Conservation (phyloP, 2,329 filamentous ascomycete species). For the Phoma sp. region DNA sequence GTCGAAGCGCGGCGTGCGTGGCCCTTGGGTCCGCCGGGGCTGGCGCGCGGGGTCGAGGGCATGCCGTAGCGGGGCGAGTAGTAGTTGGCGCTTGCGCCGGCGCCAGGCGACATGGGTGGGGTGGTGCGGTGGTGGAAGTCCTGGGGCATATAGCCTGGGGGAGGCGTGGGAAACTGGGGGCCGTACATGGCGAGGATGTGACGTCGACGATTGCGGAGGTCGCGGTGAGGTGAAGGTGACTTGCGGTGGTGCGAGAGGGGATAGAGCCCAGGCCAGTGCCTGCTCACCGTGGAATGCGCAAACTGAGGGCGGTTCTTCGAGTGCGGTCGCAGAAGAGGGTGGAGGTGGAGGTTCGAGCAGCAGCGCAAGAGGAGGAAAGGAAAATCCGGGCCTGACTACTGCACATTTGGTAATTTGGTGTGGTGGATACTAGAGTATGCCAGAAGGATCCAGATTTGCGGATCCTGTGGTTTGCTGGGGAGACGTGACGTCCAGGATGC, state of each 20-base stretch:
- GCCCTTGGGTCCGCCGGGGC: constrained; percentile 55
- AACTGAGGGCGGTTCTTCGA: constrained; percentile 33
- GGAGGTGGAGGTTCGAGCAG: constrained; percentile 37
- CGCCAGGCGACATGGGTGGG: constrained; percentile 55
- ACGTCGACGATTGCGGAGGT: neutral
- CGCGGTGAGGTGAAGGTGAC: neutral
- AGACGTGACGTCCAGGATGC: constrained; percentile 33
- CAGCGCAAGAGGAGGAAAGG: constrained; percentile 39
- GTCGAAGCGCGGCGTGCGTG: constrained; percentile 65
- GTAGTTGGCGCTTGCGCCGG: constrained; percentile 52
- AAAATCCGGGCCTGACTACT: constrained; percentile 40
- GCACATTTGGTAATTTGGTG: constrained; percentile 42
- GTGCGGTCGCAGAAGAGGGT: constrained; percentile 26
- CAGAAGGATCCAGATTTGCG: constrained; percentile 44
- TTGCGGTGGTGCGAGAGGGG: constrained; percentile 12
- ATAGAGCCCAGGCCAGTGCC: constrained; percentile 37
- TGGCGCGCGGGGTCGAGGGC: constrained; percentile 51
- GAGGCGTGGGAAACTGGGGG: constrained; percentile 42
- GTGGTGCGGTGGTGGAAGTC: constrained; percentile 44
- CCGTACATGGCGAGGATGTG: constrained; percentile 30
- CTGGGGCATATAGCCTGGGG: constrained; percentile 47
- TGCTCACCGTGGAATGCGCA: constrained; percentile 45
- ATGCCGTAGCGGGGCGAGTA: constrained; percentile 61
- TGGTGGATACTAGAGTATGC: constrained; percentile 28
- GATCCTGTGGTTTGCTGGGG: constrained; percentile 22